Evolutionary conservation across 768 basidiomycete genomes (phyloP), one percentile per base, ranked within the genome.

Genomic region (Hypsizygus marmoreus): DNA sequence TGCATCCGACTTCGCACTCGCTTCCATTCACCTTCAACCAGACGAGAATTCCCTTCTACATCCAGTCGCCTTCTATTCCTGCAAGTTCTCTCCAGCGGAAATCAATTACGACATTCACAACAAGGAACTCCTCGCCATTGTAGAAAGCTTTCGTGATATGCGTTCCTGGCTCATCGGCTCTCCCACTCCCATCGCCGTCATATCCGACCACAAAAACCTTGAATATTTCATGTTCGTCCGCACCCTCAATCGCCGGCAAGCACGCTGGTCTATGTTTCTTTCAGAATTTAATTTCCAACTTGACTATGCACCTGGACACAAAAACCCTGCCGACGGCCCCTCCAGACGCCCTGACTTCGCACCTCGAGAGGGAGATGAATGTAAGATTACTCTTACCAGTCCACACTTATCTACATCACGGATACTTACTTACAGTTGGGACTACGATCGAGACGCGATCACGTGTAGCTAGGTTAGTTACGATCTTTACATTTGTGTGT

Each of bases 81-180:
- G 29, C 20, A 68, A 43, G 30, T 50, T 65, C 7, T 0, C 69
- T 71, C 37, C 63, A 69, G 51, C 70, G 0, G 68, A 81, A 56
- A 39, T 60, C 6, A 80, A 79, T 55, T 81, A 81, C 49, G 61
- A 73, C 8, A 64, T 75, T 24, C 69, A 80, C 47, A 69, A 82
- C 38, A 76, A 77, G 55, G 79, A 81, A 60, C 57, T 80, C 0
- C 67, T 81, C 1, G 76, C 73, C 1, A 68, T 81, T 36, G 57
- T 80, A 3, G 53, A 65, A 25, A 61, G 66, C 0, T 64, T 79
- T 26, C 36, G 54, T 0, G 62, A 69, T 10, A 67, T 65, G 66
- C 50, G 62, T 7, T 54, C 67, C 33, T 63, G 61, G 60, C 56
- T 67, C 20, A 51, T 66, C 8, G 60, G 70, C 7, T 58, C 65